phyloP scores from a whole-genome alignment of 2,329 filamentous ascomycete species.

The Colletotrichum karsti region DNA sequence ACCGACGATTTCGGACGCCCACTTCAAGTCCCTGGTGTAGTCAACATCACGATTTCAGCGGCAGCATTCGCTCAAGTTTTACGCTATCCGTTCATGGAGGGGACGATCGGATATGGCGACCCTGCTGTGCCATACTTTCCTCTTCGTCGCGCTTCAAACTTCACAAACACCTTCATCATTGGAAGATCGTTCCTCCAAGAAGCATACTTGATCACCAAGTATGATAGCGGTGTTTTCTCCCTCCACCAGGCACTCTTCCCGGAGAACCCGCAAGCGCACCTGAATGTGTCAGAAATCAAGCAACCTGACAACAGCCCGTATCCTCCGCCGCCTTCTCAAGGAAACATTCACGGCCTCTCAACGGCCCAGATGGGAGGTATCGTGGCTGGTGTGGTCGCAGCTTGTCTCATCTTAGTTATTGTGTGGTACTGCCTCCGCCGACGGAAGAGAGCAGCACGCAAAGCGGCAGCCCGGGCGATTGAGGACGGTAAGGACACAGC shows the following conservation, averaged over 20 bases:
- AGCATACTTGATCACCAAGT: slow-evolving; percentile 66
- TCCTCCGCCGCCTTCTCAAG: slow-evolving; percentile 43
- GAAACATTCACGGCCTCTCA: slow-evolving; percentile 40
- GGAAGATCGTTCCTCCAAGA: slow-evolving; percentile 78
- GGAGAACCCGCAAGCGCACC: slow-evolving; percentile 46
- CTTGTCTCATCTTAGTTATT: slow-evolving; percentile 36
- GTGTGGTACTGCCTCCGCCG: slow-evolving; percentile 43
- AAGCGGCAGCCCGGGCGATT: slow-evolving; percentile 24
- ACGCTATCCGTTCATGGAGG: slow-evolving; percentile 57
- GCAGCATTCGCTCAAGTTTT: slow-evolving; percentile 59
- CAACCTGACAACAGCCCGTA: slow-evolving; percentile 56
- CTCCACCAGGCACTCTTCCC: slow-evolving; percentile 65
- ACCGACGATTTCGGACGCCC: slow-evolving; percentile 60
- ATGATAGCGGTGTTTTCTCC: slow-evolving; percentile 61
- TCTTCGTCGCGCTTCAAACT: slow-evolving; percentile 61
- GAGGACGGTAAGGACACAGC: slow-evolving; percentile 47
- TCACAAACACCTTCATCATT: slow-evolving; percentile 61
- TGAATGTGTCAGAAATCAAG: slow-evolving; percentile 50
- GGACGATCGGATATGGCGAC: slow-evolving; percentile 52
- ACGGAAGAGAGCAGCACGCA: slow-evolving; percentile 40
- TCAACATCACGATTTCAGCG: slow-evolving; percentile 64
- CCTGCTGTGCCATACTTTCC: slow-evolving; percentile 70
- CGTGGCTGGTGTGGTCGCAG: slow-evolving; percentile 48
- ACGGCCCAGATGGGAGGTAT: slow-evolving; percentile 55
- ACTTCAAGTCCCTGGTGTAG: slow-evolving; percentile 56